These are phyloP conservation scores for Fusarium scirpi DNA, from an alignment of 2,329 filamentous ascomycete genomes.

Conservation along the genomic window DNA sequence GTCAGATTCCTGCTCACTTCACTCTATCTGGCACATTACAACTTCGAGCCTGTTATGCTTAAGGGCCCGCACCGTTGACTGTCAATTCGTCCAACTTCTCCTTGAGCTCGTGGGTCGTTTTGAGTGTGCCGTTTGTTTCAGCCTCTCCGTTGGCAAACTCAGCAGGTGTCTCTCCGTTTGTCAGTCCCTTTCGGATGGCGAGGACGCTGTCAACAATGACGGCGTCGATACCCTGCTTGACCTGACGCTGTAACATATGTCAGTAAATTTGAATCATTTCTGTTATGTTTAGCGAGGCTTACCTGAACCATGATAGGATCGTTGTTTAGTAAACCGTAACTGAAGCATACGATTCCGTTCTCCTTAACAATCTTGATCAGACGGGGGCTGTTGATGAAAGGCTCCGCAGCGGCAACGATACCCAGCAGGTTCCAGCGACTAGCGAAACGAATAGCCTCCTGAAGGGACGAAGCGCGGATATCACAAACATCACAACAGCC, in stretches of 20 bases:
- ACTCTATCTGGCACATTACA: constrained; percentile 10
- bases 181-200: constrained; percentile 90
- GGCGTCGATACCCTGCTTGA: constrained; percentile 94
- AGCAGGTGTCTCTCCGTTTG: constrained; percentile 52
- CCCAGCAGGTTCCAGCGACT: constrained; percentile 94
- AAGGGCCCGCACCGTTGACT: constrained; percentile 36
- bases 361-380: constrained; percentile 95
- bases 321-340: constrained; percentile 93
- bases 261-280: constrained; percentile 6
- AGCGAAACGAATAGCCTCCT: constrained; percentile 95
- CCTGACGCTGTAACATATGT: constrained; percentile 73
- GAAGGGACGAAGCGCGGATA: constrained; percentile 88
- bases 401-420: constrained; percentile 88
- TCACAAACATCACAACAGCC: constrained; percentile 86
- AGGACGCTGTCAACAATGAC: constrained; percentile 97
- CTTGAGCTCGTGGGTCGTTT: constrained; percentile 26
- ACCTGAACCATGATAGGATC: constrained; percentile 87
- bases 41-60: constrained; percentile 15
- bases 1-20: constrained; percentile 10
- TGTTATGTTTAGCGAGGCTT: constrained; percentile 50
- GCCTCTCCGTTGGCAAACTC: constrained; percentile 24
- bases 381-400: constrained; percentile 88
- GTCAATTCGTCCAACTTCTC: constrained; percentile 41
- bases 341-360: constrained; percentile 91
- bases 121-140: constrained; percentile 34